Evolutionary conservation across 768 basidiomycete species (phyloP).

Genomic region (Leccinum subgranulosum): DNA sequence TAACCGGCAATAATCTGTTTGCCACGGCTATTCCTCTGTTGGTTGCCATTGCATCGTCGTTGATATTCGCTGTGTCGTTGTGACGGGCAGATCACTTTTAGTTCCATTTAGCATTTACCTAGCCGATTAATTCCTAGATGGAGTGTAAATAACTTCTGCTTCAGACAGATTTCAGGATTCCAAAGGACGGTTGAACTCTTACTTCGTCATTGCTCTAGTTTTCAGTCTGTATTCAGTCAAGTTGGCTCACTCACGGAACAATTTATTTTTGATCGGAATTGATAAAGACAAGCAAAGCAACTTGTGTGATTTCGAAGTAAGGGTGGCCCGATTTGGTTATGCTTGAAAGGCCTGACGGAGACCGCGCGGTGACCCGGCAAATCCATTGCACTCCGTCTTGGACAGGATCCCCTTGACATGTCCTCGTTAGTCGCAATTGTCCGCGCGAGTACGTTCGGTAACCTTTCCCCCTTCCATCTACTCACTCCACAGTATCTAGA

Average conservation of each 20-base stretch:
- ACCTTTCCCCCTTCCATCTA: not conserved
- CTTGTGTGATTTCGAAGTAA: not conserved
- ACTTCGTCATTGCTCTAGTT: slow-evolving; percentile 1
- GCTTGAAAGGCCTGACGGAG: not conserved
- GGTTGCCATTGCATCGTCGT: slow-evolving; percentile 7
- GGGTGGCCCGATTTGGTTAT: slow-evolving; percentile 13
- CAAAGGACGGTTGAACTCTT: slow-evolving; percentile 6
- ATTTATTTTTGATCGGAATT: not conserved
- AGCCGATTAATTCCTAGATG: slow-evolving; percentile 22
- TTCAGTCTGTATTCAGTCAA: slow-evolving; percentile 10
- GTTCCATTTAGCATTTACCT: slow-evolving; percentile 1
- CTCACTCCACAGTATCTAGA: slow-evolving; percentile 41
- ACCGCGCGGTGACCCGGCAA: not conserved
- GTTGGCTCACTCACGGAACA: not conserved
- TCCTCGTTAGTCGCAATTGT: slow-evolving; percentile 48
- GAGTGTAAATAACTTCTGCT: slow-evolving; percentile 19
- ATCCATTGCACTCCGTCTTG: not conserved
- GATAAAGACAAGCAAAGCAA: not conserved
- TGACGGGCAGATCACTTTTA: slow-evolving; percentile 12
- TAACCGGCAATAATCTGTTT: slow-evolving; percentile 6
- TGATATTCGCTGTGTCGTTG: slow-evolving; percentile 11
- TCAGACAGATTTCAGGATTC: slow-evolving; percentile 14
- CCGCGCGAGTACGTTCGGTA: slow-evolving; percentile 40
- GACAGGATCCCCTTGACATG: slow-evolving; percentile 12
- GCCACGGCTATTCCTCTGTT: slow-evolving; percentile 16